A percentile compares a stretch with the other conserved stretches of the same genome.
These are phyloP conservation scores for Botrytis galanthina DNA, from an alignment of 2,329 filamentous ascomycete species.

Conservation along the genomic window DNA sequence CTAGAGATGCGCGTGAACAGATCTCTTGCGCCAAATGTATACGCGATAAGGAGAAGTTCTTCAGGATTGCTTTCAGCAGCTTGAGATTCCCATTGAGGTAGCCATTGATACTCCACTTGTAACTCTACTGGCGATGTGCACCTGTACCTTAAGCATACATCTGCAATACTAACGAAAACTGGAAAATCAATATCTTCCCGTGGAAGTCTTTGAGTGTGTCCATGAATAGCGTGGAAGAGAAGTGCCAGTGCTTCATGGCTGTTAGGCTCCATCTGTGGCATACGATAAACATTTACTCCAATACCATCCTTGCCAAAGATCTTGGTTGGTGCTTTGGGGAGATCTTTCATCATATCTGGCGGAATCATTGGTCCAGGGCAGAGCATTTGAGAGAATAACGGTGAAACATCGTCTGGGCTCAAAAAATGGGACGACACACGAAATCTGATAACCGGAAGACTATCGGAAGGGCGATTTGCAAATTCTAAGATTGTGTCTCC, in stretches of 20 bases:
- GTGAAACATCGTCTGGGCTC: constrained; percentile 49
- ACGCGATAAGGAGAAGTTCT: constrained; percentile 52
- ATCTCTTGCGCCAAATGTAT: constrained; percentile 49
- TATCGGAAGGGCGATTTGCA: constrained; percentile 43
- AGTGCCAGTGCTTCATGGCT: constrained; percentile 44
- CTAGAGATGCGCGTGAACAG: constrained; percentile 52
- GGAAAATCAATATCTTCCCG: constrained; percentile 46
- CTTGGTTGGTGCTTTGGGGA: constrained; percentile 37
- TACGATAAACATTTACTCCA: constrained; percentile 49
- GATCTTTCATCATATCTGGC: constrained; percentile 28
- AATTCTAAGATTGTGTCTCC: constrained; percentile 55
- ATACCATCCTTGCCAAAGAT: constrained; percentile 46
- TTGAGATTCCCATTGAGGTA: constrained; percentile 52
- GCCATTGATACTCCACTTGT: constrained; percentile 51
- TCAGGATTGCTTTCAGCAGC: constrained; percentile 48
- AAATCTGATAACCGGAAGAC: constrained; percentile 46
- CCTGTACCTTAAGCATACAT: constrained; percentile 50
- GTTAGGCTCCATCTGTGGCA: constrained; percentile 52
- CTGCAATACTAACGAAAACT: constrained; percentile 52
- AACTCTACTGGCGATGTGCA: constrained; percentile 52
- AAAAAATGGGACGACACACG: constrained; percentile 50
- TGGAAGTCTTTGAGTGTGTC: constrained; percentile 48
- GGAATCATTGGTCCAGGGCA: constrained; percentile 26
- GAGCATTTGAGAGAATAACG: constrained; percentile 52
- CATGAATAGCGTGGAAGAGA: constrained; percentile 51